These are phyloP conservation scores for Pholiota molesta DNA, from an alignment of 768 basidiomycete genomes.

Conservation along the genomic window DNA sequence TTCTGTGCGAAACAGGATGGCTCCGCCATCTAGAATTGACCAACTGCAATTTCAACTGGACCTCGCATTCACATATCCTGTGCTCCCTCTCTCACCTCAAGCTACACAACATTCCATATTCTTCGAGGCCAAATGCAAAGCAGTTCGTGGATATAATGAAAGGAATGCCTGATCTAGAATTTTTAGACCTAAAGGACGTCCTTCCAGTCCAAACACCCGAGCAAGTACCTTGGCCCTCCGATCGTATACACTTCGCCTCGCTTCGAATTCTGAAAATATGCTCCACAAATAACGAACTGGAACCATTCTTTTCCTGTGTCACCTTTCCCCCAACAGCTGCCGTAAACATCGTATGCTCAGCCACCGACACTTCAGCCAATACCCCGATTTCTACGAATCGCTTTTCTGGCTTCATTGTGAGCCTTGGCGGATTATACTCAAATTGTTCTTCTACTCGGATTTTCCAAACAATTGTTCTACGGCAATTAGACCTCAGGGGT, in stretches of 20 bases:
- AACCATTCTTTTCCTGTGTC: constrained; percentile 3
- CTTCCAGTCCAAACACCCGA: not conserved
- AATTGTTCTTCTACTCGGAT: not conserved
- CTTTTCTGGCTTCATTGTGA: not conserved
- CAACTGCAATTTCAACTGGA: constrained; percentile 29
- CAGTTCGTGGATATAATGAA: constrained; percentile 19
- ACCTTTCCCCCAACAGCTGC: constrained; percentile 5
- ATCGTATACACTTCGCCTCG: constrained; percentile 1
- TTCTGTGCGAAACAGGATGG: constrained; percentile 9
- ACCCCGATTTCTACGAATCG: not conserved
- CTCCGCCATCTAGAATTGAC: constrained; percentile 39
- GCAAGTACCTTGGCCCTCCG: not conserved
- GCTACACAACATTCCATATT: constrained; percentile 29
- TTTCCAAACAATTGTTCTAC: not conserved
- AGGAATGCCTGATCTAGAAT: constrained; percentile 4
- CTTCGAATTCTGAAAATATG: not conserved
- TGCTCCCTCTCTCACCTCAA: constrained; percentile 38
- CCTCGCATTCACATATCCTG: constrained; percentile 39
- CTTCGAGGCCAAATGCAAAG: constrained; percentile 35
- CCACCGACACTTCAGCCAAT: not conserved
- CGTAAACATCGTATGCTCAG: not conserved
- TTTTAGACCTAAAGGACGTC: constrained; percentile 2
- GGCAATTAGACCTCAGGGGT: no score
- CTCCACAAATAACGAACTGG: not conserved
- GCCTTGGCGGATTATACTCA: not conserved